Base-by-base conservation (phyloP, 2,329 filamentous ascomycete species). In the Tolypocladium ophioglossoides region DNA sequence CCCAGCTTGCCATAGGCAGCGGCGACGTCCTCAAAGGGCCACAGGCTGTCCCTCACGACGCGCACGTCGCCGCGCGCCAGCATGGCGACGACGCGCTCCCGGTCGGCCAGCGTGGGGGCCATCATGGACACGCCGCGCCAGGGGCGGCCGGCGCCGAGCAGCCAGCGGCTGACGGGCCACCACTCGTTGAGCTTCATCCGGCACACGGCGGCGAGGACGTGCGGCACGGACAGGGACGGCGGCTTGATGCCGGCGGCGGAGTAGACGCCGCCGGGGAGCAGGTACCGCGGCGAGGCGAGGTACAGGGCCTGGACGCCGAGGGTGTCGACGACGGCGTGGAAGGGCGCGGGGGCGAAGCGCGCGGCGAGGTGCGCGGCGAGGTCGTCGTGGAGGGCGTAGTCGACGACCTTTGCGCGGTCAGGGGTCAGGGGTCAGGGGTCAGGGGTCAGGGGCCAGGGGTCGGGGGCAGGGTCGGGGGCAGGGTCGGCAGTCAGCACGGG, bases 241-340 rank as follows among this genome's bases (percentile, higher is more conserved):
- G 74, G 65, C 12, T 69, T 66, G 48, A 69, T 68, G 7, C 74
- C 72, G 1, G 73, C 73, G 1, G 71, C 73, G 0, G 72, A 67
- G 57, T 74, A 78, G 22, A 67, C 61, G 50, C 64, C 69, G 1
- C 61, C 56, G 0, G 66, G 61, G 40, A 67, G 64, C 37, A 79
- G 67, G 55, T 74, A 79, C 4, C 53, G 39, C 1, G 70, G 60
- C 9, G 67, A 72, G 22, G 72, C 56, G 10, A 59, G 54, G 59
- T 74, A 80, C 22, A 81, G 64, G 2, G 72, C 62, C 48, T 78
- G 74, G 24, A 70, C 70, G 14, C 78, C 78, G 5, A 75, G 69
- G 47, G 73, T 75, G 59, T 82, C 78, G 47, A 79, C 69, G 52
- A 80, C 72, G 46, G 72, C 60, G 60, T 79, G 69, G 47, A 74